A percentile compares a stretch with the other conserved stretches of the same genome.
These are phyloP conservation scores for Pholiota conissans DNA, from an alignment of 768 basidiomycete genomes.

Conservation along the genomic window DNA sequence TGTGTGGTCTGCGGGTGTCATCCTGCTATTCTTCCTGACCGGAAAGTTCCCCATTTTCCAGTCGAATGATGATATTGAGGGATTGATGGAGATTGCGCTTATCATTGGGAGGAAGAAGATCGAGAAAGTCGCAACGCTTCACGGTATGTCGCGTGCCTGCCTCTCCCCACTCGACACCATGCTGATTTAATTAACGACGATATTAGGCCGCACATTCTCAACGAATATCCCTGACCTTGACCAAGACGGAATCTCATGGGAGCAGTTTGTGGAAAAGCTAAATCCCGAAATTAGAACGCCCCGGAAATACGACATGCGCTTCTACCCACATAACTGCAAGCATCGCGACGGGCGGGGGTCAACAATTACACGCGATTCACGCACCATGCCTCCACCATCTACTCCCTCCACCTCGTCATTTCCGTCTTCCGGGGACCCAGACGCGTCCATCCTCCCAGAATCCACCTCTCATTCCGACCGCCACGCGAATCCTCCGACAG, in stretches of 20 bases:
- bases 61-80: constrained; percentile 92
- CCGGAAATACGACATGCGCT: constrained; percentile 47
- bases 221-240: constrained; percentile 87
- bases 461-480: constrained; percentile 9
- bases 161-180: not conserved
- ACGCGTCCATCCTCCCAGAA: not conserved
- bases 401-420: constrained; percentile 13
- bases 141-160: constrained; percentile 58
- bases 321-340: constrained; percentile 52
- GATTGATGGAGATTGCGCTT: constrained; percentile 89
- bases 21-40: constrained; percentile 88
- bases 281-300: constrained; percentile 71
- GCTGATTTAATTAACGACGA: not conserved
- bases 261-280: constrained; percentile 69
- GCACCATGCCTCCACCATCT: not conserved
- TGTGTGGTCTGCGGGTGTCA: constrained; percentile 93
- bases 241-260: constrained; percentile 66
- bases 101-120: constrained; percentile 83
- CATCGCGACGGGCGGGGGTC: constrained; percentile 23
- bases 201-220: constrained; percentile 81
- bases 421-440: not conserved
- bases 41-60: constrained; percentile 94
- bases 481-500: constrained; percentile 16
- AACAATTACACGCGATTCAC: constrained; percentile 3
- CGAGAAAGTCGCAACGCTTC: constrained; percentile 83